These are phyloP conservation scores for Candida ipomoeae DNA, from an alignment of 805 yeast genomes.

Conservation along the genomic window DNA sequence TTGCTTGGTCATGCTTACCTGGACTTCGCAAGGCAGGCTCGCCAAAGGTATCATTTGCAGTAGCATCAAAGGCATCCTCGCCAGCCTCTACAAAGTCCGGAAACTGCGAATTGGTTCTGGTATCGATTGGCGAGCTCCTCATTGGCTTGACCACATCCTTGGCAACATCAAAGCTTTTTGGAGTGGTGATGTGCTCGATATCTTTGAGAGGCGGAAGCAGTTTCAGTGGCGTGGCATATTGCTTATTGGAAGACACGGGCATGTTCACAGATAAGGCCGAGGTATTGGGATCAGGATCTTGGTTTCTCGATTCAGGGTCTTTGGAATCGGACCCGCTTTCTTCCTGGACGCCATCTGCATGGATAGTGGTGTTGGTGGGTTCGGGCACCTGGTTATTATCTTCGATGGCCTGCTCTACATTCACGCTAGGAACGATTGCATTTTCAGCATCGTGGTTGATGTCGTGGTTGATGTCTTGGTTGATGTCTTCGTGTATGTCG, in stretches of 20 bases:
- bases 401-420: neutral
- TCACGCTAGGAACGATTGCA: neutral
- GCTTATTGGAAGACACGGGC: constrained; percentile 9
- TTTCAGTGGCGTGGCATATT: constrained; percentile 39
- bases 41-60: constrained; percentile 18
- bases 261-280: constrained; percentile 9
- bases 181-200: constrained; percentile 38
- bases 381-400: neutral
- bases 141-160: constrained; percentile 23
- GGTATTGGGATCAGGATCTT: constrained; percentile 14
- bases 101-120: constrained; percentile 10
- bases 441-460: neutral
- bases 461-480: neutral
- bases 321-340: constrained; percentile 3
- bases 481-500: neutral
- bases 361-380: neutral
- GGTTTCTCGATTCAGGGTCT: neutral
- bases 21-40: constrained; percentile 6
- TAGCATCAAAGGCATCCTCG: constrained; percentile 15
- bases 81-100: constrained; percentile 12
- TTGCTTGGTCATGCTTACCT: constrained; percentile 7
- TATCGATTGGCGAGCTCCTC: constrained; percentile 22
- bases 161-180: constrained; percentile 39
- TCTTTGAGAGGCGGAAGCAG: constrained; percentile 40
- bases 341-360: neutral